phyloP scores from a whole-genome alignment of 345 rosid genomes.

The Corchorus capsularis region DNA sequence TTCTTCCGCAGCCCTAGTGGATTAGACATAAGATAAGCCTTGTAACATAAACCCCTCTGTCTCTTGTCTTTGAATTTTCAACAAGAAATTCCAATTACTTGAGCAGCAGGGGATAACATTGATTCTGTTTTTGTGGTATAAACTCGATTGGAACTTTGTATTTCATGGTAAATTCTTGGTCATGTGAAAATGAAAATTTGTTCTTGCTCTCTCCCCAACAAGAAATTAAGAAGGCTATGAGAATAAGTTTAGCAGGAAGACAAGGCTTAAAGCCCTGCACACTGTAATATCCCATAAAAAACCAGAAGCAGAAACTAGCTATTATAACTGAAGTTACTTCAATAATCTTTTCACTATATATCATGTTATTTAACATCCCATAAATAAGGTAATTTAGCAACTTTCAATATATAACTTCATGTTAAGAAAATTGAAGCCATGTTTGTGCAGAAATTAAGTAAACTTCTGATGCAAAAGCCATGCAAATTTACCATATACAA shows the following conservation, averaged over 20 bases:
- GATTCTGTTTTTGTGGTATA: too few species aligned
- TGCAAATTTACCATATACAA: not conserved
- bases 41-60: not conserved
- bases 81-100: not conserved
- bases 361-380: not conserved
- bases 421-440: not conserved
- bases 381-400: not conserved
- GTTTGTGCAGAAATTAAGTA: not conserved
- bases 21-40: not conserved
- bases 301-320: slow-evolving; percentile 1
- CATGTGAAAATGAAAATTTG: too few species aligned
- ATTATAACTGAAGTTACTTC: not conserved
- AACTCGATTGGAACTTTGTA: not conserved
- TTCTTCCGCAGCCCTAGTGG: not conserved
- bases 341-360: not conserved
- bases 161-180: too few species aligned
- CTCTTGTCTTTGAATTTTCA: not conserved
- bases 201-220: too few species aligned
- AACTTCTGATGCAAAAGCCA: not conserved
- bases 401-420: not conserved
- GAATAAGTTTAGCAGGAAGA: too few species aligned
- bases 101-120: not conserved
- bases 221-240: too few species aligned
- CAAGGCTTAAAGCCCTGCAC: too few species aligned
- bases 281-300: too few species aligned